phyloP scores from a whole-genome alignment of 2,329 filamentous ascomycete species.

The Davidsoniella virescens region DNA sequence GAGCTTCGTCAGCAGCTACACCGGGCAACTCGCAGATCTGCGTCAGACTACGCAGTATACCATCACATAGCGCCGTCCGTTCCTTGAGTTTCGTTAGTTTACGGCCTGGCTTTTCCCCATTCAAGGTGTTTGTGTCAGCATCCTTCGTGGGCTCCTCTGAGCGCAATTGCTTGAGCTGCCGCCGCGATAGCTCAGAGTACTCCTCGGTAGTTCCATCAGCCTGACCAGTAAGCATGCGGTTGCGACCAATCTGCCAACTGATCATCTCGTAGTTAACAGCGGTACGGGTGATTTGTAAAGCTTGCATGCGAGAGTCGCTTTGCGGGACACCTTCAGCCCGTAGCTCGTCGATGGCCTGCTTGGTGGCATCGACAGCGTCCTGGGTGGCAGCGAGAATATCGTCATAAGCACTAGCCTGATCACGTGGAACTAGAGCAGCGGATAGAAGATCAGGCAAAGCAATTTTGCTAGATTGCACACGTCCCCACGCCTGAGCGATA shows the following conservation, averaged over 20 bases:
- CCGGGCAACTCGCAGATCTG: slow-evolving; percentile 80
- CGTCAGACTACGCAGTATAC: slow-evolving; percentile 77
- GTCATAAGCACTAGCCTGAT: slow-evolving; percentile 77
- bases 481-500: slow-evolving; percentile 68
- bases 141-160: slow-evolving; percentile 17
- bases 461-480: slow-evolving; percentile 30
- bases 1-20: slow-evolving; percentile 64
- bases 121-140: slow-evolving; percentile 16
- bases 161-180: slow-evolving; percentile 35
- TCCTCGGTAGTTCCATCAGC: slow-evolving; percentile 55
- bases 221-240: slow-evolving; percentile 71
- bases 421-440: slow-evolving; percentile 34
- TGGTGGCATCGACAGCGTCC: slow-evolving; percentile 85
- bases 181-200: slow-evolving; percentile 27
- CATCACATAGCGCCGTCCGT: slow-evolving; percentile 77
- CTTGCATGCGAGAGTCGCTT: slow-evolving; percentile 76
- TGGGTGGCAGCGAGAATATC: slow-evolving; percentile 79
- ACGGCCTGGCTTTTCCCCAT: slow-evolving; percentile 51
- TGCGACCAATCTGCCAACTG: slow-evolving; percentile 86
- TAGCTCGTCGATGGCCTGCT: slow-evolving; percentile 83
- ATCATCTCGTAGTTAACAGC: slow-evolving; percentile 90
- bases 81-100: slow-evolving; percentile 72
- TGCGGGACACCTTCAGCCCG: slow-evolving; percentile 68
- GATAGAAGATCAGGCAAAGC: slow-evolving; percentile 26
- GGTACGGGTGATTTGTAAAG: slow-evolving; percentile 78